Percentiles rank a stretch among this genome's conserved stretches.
Conservation (phyloP, 177 flowering plant genomes). For the Vitis hybrid region DNA sequence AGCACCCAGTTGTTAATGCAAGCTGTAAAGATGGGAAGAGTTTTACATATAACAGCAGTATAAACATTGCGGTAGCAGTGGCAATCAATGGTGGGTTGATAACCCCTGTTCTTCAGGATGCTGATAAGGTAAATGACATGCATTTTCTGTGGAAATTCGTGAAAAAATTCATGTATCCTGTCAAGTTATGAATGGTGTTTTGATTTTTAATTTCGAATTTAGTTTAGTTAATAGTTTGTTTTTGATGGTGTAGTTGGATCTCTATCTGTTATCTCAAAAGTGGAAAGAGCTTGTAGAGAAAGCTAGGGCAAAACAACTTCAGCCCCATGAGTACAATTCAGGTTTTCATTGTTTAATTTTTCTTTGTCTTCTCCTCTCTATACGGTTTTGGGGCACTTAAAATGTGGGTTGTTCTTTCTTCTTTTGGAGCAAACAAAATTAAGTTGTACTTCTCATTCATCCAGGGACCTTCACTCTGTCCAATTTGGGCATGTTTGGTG, state of each 20-base stretch:
- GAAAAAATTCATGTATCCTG: neutral
- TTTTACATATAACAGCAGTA: slow-evolving; percentile 68
- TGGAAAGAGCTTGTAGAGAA: slow-evolving; percentile 90
- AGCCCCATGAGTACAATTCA: slow-evolving; percentile 90
- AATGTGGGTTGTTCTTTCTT: neutral
- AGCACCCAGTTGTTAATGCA: slow-evolving; percentile 88
- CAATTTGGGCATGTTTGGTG: slow-evolving; percentile 98
- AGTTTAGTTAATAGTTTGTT: slow-evolving; percentile 1
- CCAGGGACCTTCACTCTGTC: slow-evolving; percentile 92
- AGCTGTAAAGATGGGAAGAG: slow-evolving; percentile 91
- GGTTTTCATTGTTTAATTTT: slow-evolving; percentile 35
- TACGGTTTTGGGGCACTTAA: neutral
- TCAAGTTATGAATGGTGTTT: neutral
- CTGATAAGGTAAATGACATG: slow-evolving; percentile 68
- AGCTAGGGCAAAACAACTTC: slow-evolving; percentile 87
- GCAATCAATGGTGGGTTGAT: slow-evolving; percentile 92
- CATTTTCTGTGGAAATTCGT: neutral
- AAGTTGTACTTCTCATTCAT: slow-evolving; percentile 6
- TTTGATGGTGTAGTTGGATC: slow-evolving; percentile 64
- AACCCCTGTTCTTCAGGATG: slow-evolving; percentile 95
- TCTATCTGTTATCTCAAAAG: slow-evolving; percentile 79
- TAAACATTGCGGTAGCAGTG: slow-evolving; percentile 92
- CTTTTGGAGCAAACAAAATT: neutral
- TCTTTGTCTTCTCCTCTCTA: neutral
- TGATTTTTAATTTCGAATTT: slow-evolving; percentile 7